Base-by-base conservation (phyloP, 2,329 filamentous ascomycete genomes). In the Aspergillus felis region DNA sequence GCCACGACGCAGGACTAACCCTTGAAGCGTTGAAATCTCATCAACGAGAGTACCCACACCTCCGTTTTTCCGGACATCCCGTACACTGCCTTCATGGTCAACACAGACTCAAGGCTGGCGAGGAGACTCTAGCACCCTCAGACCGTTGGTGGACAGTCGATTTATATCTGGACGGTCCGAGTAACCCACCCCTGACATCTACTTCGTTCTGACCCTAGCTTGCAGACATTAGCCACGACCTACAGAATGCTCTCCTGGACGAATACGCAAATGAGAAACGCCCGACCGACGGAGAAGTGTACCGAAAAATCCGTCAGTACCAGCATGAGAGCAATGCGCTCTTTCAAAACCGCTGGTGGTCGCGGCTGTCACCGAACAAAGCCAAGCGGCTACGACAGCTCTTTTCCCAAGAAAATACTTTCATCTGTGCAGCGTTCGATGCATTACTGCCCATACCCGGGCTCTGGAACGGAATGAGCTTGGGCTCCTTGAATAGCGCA, bases 401-500 rank as follows among this genome's bases (percentile, higher is more conserved):
- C 27, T 27, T 28, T 46, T 50, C 52, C 38, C 17, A 48, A 41
- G 32, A 8, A 46, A 57, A 64, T 28, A 4, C 10, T 17, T 28
- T n/a, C 32, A 46, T 60, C 17, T 53, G 44, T 28, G 27, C 9
- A 10, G 61, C 48, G 2, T 61, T 64, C 20, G 53, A 64, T 52
- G 20, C 12, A 17, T 41, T 64, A 48, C 56, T 61, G 10, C 6
- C 22, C 12, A 60, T 64, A 14, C 59, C 59, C 7, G 56, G 57
- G 6, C 50, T 58, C 29, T 57, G 57, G 53, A 29, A 55, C 50
- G 56, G 51, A 20, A 57, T 64, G 57, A 53, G 54, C 44, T 54
- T 66, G 24, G 63, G 59, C 47, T 48, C 59, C 28, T 28, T 67
- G 29, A 35, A 64, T 7, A 50, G 57, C 12, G 27, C 64, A 20